Conservation (phyloP, 2,329 filamentous ascomycete species). For the Leptosphaerulina australis region DNA sequence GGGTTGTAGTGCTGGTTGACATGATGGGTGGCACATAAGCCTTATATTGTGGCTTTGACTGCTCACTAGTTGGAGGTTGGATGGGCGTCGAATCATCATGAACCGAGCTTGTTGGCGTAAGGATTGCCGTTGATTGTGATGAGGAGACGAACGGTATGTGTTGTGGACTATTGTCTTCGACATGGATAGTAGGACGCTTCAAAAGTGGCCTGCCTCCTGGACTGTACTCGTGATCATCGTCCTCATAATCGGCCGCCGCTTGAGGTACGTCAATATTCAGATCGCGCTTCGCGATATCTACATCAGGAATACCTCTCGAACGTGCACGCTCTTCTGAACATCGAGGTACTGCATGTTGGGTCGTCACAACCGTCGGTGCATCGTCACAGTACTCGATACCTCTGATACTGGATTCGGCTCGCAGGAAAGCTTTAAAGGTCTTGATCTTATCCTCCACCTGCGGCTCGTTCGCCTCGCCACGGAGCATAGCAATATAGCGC, state of each 20-base stretch:
- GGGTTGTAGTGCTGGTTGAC: constrained; percentile 16
- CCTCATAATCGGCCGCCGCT: background rate
- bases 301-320: constrained; percentile 10
- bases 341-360: constrained; percentile 2
- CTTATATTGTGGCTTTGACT: constrained; percentile 36
- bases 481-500: constrained; percentile 61
- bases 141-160: constrained; percentile 27
- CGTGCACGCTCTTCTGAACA: constrained; percentile 6
- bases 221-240: constrained; percentile 53
- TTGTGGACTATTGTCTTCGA: constrained; percentile 23
- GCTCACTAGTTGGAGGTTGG: constrained; percentile 39
- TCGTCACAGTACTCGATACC: constrained; percentile 53
- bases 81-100: constrained; percentile 42
- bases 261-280: constrained; percentile 26
- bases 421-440: constrained; percentile 58
- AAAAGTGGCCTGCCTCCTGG: constrained; percentile 60
- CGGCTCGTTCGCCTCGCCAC: constrained; percentile 54
- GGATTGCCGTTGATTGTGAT: constrained; percentile 37
- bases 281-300: constrained; percentile 18
- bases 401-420: constrained; percentile 39
- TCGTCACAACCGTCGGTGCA: constrained; percentile 25
- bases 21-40: constrained; percentile 40
- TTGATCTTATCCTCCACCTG: constrained; percentile 60
- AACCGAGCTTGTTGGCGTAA: constrained; percentile 46
- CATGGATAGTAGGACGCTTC: constrained; percentile 12